phyloP scores from a whole-genome alignment of 1,284 basidiomycete species.

The Trichosporon coremiiforme region DNA sequence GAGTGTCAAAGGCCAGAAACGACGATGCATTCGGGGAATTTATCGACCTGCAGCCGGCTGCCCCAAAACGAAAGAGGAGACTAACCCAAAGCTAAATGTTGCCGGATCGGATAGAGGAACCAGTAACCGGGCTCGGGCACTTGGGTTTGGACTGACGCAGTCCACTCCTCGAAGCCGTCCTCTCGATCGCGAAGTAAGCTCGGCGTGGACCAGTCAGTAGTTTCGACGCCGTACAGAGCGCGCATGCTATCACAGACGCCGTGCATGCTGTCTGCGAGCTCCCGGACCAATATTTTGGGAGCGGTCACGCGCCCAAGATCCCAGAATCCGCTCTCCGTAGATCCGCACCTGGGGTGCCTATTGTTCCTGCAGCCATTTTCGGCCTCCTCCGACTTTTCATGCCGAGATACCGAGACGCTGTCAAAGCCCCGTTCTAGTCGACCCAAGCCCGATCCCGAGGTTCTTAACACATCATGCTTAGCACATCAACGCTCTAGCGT shows the following conservation, averaged over 20 bases:
- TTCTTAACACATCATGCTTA: neutral
- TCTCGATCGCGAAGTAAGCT: neutral
- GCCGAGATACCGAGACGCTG: neutral
- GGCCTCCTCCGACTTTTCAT: neutral
- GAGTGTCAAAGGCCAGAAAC: neutral
- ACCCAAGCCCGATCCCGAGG: neutral
- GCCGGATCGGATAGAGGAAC: neutral
- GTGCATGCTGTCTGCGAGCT: neutral
- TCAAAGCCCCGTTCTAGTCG: neutral
- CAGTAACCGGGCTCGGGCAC: neutral
- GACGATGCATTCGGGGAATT: neutral
- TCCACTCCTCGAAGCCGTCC: neutral
- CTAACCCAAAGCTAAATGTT: constrained; percentile 4
- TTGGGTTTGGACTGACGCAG: neutral
- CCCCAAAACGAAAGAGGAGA: neutral
- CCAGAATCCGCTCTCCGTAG: neutral
- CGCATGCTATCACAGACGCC: neutral
- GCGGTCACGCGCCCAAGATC: neutral
- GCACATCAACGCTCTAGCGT: neutral
- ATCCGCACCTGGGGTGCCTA: neutral
- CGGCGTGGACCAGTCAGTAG: neutral
- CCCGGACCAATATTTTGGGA: neutral
- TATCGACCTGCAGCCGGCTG: neutral
- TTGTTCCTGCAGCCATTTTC: neutral
- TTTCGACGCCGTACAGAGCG: neutral